Evolutionary conservation across 805 yeast genomes (phyloP).

Genomic region (Ogataea trehaloabstinens): DNA sequence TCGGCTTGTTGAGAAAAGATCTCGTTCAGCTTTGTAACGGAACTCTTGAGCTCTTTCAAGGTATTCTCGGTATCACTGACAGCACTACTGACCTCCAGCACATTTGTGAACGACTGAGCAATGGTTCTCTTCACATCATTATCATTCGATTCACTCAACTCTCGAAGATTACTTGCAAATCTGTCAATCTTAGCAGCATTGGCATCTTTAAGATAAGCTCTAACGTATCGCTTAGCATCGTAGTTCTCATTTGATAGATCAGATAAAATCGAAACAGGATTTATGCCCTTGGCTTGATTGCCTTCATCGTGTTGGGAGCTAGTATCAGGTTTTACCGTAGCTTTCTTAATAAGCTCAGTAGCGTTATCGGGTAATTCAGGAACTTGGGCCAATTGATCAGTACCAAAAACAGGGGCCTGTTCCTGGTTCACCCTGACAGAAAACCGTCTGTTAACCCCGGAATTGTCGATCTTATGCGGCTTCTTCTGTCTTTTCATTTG

Average conservation of each 20-base stretch:
- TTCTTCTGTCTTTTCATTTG: conserved; percentile 8
- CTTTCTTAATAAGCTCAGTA: neutral
- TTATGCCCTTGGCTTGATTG: conserved; percentile 4
- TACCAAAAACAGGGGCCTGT: conserved; percentile 11
- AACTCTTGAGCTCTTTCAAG: conserved; percentile 56
- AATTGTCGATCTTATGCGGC: conserved; percentile 20
- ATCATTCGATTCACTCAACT: conserved; percentile 49
- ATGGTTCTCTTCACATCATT: conserved; percentile 58
- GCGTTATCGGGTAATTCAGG: conserved; percentile 16
- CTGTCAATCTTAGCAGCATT: conserved; percentile 71
- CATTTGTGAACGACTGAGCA: conserved; percentile 60
- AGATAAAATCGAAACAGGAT: conserved; percentile 29
- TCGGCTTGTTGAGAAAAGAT: conserved; percentile 46
- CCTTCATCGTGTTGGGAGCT: conserved; percentile 5
- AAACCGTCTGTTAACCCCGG: conserved; percentile 22
- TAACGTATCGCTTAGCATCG: conserved; percentile 48
- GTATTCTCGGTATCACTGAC: conserved; percentile 63
- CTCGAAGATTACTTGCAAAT: conserved; percentile 53
- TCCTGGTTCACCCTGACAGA: conserved; percentile 20
- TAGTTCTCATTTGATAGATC: conserved; percentile 40
- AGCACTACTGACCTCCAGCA: conserved; percentile 57
- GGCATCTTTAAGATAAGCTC: conserved; percentile 54
- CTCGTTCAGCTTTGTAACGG: conserved; percentile 57
- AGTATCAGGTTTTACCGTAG: neutral
- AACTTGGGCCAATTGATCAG: conserved; percentile 1